Conservation (phyloP, 1,284 basidiomycete genomes). For the Microbotryomycetes sp. region DNA sequence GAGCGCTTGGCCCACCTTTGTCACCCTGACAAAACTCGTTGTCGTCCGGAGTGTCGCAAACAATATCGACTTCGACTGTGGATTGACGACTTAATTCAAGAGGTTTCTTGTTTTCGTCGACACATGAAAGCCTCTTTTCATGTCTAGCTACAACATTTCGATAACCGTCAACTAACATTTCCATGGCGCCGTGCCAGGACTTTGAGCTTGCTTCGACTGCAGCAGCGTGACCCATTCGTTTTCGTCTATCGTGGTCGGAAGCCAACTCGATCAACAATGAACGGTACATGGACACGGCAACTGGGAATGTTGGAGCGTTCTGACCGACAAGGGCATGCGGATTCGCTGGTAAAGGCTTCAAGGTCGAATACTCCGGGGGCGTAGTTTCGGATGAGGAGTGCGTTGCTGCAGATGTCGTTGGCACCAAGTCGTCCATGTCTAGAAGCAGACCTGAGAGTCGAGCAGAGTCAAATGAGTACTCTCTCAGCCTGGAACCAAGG, state of each 20-base stretch:
- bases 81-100: conserved; percentile 2
- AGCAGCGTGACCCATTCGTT: conserved; percentile 44
- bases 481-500: neutral
- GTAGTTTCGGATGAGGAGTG: conserved; percentile 32
- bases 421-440: conserved; percentile 20
- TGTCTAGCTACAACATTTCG: conserved; percentile 39
- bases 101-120: neutral
- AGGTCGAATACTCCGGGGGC: conserved; percentile 35
- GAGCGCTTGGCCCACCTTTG: neutral
- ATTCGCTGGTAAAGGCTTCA: conserved; percentile 34
- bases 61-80: conserved; percentile 26
- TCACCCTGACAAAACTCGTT: conserved; percentile 1
- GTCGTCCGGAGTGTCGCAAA: conserved; percentile 4
- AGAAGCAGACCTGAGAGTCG: conserved; percentile 22
- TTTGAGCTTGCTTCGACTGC: conserved; percentile 44
- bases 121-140: conserved; percentile 9
- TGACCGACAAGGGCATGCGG: conserved; percentile 23
- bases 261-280: conserved; percentile 44
- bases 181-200: conserved; percentile 54
- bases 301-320: conserved; percentile 40
- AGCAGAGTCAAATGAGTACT: neutral
- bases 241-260: conserved; percentile 42
- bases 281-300: conserved; percentile 46
- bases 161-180: conserved; percentile 51
- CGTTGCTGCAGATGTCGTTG: conserved; percentile 4